Evolutionary conservation across 257 asterid genomes (phyloP).

Genomic region (Fraxinus quadrangulata): DNA sequence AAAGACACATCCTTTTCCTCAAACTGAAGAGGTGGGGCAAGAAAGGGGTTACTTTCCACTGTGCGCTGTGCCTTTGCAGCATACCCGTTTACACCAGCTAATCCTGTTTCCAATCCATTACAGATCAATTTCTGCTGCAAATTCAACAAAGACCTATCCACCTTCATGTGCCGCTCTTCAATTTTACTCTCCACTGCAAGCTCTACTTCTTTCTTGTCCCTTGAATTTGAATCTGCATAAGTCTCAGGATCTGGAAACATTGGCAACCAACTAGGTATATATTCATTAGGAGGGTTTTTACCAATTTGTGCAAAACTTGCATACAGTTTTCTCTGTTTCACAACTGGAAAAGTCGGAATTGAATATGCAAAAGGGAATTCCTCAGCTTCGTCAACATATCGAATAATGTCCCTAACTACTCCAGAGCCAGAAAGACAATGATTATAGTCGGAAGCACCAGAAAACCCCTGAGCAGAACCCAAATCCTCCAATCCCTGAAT

Average conservation of each 20-base stretch:
- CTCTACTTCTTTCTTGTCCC: slow-evolving; percentile 34
- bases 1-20: slow-evolving; percentile 59
- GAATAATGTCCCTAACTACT: slow-evolving; percentile 49
- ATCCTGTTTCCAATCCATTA: slow-evolving; percentile 50
- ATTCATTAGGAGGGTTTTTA: slow-evolving; percentile 50
- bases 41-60: slow-evolving; percentile 60
- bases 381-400: slow-evolving; percentile 45
- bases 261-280: slow-evolving; percentile 75
- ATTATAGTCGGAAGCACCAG: slow-evolving; percentile 36
- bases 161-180: slow-evolving; percentile 38
- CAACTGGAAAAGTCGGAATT: slow-evolving; percentile 66
- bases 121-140: slow-evolving; percentile 40
- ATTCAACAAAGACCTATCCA: slow-evolving; percentile 38
- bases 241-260: slow-evolving; percentile 57
- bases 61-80: slow-evolving; percentile 45
- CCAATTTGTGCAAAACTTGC: slow-evolving; percentile 50
- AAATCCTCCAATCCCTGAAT: slow-evolving; percentile 62
- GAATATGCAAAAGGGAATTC: slow-evolving; percentile 66
- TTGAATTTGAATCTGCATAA: slow-evolving; percentile 30
- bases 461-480: slow-evolving; percentile 31
- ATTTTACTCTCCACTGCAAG: slow-evolving; percentile 25
- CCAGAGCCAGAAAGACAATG: slow-evolving; percentile 60
- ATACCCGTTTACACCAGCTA: slow-evolving; percentile 39
- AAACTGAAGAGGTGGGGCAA: slow-evolving; percentile 59
- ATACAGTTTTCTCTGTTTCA: slow-evolving; percentile 40